Evolutionary conservation across 2,329 filamentous ascomycete species (phyloP), one percentile per base, ranked within the genome.

Genomic region (Trichoderma asperellum): DNA sequence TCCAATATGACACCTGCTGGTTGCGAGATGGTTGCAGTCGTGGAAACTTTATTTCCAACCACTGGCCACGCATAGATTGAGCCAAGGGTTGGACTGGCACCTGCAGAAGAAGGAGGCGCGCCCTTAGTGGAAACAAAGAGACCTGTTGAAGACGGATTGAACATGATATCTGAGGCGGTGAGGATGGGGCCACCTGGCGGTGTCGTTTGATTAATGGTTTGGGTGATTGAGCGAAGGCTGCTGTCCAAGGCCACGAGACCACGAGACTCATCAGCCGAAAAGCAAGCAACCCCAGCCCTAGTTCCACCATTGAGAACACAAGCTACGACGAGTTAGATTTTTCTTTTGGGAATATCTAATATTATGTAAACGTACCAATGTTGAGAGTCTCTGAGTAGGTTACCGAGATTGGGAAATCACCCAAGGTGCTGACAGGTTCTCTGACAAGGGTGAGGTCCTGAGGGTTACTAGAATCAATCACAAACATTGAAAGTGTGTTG

Each of bases 41-140:
- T 24, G 35, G 57, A 59, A 59, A 59, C 35, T n/a, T 21, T 18
- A 24, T 59, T 43, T 10, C 57, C 35, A 43, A 59, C 35, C 43
- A 59, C 57, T 21, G 57, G 57, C 57, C 57, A 59, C 16, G 57
- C 57, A 27, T 59, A 59, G 35, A 59, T 59, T 40, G 35, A 59
- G 12, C 57, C 57, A 24, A 59, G 21, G 7, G 57, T 59, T 29
- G 57, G 57, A 2, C 35, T 59, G 7, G 57, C 57, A n/a, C 57
- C 57, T 5, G 12, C 21, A 29, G 57, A 59, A 11, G 47, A 5
- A 49, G 47, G 47, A 24, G 47, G 47, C 47, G n/a, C n/a, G n/a
- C 47, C 47, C n/a, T 49, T 49, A n/a, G 21, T 49, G 21, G 47
- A 12, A 14, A 49, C 47, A 24, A 49, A 49, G 21, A 49, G 47